Evolutionary conservation across 1,284 basidiomycete species (phyloP), one percentile per base, ranked within the genome.

Genomic region (Tilletia walkeri): DNA sequence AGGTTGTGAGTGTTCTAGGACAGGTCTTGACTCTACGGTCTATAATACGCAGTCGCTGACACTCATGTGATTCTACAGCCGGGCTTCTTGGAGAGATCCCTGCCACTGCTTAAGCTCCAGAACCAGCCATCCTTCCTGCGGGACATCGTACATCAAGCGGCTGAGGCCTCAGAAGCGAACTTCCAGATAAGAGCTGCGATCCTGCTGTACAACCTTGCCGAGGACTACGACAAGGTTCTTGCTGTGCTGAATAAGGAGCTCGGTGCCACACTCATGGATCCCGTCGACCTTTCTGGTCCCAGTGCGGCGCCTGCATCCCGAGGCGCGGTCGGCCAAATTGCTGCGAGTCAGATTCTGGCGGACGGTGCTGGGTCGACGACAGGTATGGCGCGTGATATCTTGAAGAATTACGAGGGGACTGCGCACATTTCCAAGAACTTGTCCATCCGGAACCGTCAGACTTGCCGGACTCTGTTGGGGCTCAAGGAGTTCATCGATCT

Each of bases 181-280:
- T 84, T 86, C 66, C 90, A 92, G 39, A 90, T 92, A 56, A 88
- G 90, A 4, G 94, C 98, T 83, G 94, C 94, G 1, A 94, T 99
- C 85, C 91, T 95, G 84, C 86, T 99, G 63, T 98, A 94, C 86
- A 95, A 98, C 85, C 89, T 98, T 48, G 94, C 95, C 0, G 92
- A 93, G 49, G 92, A 96, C 74, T 94, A 95, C 83, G 86, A 89
- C 66, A 92, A 91, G 39, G 95, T 99, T 65, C 89, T 98, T 50
- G 87, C 89, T 7, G 93, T 93, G 71, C 90, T 99, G 56, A 94
- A 93, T 54, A 89, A 90, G 70, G 92, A 94, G 3, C 87, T 99
- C 0, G 94, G 94, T n/a, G 91, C 90, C 78, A 72, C 71, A n/a
- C 69, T 83, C 47, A 78, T 79, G 68, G 81, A 82, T 24, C 77